Evolutionary conservation across 164 flowering plant genomes (phyloP), one percentile per base, ranked within the genome.

Genomic region (Chloranthus sessilifolius): DNA sequence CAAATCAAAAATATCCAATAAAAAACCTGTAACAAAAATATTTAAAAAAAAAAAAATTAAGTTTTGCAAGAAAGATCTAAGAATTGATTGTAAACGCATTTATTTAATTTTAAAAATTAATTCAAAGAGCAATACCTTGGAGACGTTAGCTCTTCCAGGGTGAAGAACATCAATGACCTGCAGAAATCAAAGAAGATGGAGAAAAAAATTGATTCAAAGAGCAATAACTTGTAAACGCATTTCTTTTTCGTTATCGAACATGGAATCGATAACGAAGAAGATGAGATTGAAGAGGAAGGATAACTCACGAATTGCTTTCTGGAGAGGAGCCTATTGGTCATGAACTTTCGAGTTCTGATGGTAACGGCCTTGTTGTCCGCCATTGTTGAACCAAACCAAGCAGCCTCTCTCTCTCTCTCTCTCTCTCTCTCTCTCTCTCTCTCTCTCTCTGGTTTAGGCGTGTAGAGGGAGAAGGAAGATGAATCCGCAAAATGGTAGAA

Each of bases 121-220:
- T 30, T 4, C 14, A 24, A 15, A n/a, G 10, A 2, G 23, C 16
- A 26, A 7, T 60, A 81, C 88, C 84, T 81, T 81, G 1, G 84
- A 74, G 11, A 81, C 88, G 68, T 79, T 81, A 35, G 88, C 45
- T 36, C 85, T 67, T 7, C 88, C 88, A 0, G 88, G 88, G 48
- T 82, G 88, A 16, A 82, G 73, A 47, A 82, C 88, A 66, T 82
- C 88, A 52, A 82, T 77, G 43, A 82, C 68, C 85, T 82, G 48
- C 45, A 38, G 2, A 29, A 38, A 17, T 1, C 23, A 43, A 43
- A 14, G 53, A 36, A 19, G 25, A 8, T 29, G 28, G 5, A 3
- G 1, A 58, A 37, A 19, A 26, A 33, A 33, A 7, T 12, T 7
- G 12, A 12, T n/a, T n/a, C n/a, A n/a, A n/a, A 25, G 22, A 23